Conservation (phyloP, 176 grass and related monocot species). For the Tuctoria greenei region DNA sequence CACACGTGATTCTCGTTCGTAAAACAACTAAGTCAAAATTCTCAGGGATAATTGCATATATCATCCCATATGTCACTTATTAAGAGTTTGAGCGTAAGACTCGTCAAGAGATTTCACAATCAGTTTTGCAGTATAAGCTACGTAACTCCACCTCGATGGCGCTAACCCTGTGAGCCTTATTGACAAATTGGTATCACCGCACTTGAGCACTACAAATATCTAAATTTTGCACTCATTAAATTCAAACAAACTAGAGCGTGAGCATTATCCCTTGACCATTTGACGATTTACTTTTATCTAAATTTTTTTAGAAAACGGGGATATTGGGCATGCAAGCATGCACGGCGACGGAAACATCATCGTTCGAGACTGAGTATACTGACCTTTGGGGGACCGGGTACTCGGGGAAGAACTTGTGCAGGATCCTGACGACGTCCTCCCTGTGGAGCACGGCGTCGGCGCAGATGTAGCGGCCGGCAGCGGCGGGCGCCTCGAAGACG, state of each 20-base stretch:
- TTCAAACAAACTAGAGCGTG: background rate
- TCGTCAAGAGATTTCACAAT: conserved; percentile 3
- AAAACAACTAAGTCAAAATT: background rate
- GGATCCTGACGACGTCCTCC: conserved; percentile 62
- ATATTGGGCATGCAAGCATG: background rate
- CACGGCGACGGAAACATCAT: background rate
- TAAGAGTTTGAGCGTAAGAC: background rate
- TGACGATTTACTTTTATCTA: background rate
- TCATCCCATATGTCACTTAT: too few species aligned
- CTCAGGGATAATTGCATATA: too few species aligned
- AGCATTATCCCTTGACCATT: conserved; percentile 2
- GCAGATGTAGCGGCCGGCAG: conserved; percentile 65
- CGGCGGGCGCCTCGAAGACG: conserved; percentile 59
- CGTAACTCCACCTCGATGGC: background rate
- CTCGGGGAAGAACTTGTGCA: conserved; percentile 59
- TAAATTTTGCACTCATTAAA: background rate
- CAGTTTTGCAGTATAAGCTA: background rate
- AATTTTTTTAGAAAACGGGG: background rate
- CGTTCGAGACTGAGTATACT: background rate
- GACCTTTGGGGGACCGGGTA: conserved; percentile 69
- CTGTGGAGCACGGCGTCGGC: conserved; percentile 65
- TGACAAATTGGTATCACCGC: background rate
- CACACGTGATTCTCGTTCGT: background rate
- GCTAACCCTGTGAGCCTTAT: background rate
- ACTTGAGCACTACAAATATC: background rate